Percentiles rank a stretch among this genome's conserved stretches.
These are phyloP conservation scores for Rhynchospora tenuis DNA, from an alignment of 176 grass and related monocot species.

Conservation along the genomic window DNA sequence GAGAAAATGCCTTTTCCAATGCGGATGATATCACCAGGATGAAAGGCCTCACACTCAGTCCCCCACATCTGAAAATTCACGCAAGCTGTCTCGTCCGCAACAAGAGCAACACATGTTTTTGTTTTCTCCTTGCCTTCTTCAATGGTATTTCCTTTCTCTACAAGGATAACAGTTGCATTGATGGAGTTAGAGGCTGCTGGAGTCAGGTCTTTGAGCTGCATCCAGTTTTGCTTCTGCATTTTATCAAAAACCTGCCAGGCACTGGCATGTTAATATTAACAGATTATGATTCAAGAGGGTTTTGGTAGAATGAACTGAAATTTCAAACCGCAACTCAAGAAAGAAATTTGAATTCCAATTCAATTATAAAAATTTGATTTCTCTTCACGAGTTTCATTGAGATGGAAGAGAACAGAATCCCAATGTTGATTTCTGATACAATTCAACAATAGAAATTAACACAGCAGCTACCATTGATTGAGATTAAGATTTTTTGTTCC, in stretches of 20 bases:
- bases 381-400: not conserved
- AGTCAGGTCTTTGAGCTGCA: constrained; percentile 48
- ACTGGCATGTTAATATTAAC: not conserved
- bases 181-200: constrained; percentile 68
- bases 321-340: not conserved
- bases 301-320: not conserved
- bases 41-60: constrained; percentile 60
- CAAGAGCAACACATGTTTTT: constrained; percentile 53
- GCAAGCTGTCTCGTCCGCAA: constrained; percentile 62
- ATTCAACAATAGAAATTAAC: no score
- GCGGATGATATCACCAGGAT: constrained; percentile 62
- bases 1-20: constrained; percentile 73
- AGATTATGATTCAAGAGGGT: not conserved
- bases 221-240: not conserved
- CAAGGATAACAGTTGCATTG: constrained; percentile 61
- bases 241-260: not conserved
- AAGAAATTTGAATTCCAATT: not conserved
- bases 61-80: constrained; percentile 82
- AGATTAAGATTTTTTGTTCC: no score
- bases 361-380: not conserved
- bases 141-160: constrained; percentile 37
- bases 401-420: not conserved
- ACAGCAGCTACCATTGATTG: no score
- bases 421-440: not conserved
- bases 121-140: constrained; percentile 22